phyloP scores from a whole-genome alignment of 1,139 yeast species.

The Kodamaea fungicola region DNA sequence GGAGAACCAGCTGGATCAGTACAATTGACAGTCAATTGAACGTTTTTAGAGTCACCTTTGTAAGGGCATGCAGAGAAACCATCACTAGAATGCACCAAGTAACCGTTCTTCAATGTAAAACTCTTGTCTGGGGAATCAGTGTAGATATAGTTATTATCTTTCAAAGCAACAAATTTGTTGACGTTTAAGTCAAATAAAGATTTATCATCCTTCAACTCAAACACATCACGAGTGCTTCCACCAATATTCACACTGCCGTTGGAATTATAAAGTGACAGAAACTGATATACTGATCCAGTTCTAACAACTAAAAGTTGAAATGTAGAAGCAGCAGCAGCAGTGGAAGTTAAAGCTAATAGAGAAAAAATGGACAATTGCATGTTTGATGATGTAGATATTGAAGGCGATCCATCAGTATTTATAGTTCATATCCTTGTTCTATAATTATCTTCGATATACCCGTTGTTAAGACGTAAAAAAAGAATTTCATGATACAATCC shows the following conservation, averaged over 20 bases:
- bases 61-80: conserved; percentile 20
- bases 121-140: conserved; percentile 14
- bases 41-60: conserved; percentile 9
- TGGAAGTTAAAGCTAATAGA: conserved; percentile 17
- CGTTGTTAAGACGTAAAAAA: no score
- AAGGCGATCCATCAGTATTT: neutral
- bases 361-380: conserved; percentile 16
- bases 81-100: conserved; percentile 12
- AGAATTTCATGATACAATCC: no score
- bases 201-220: conserved; percentile 17
- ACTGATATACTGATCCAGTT: conserved; percentile 25
- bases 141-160: conserved; percentile 13
- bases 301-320: conserved; percentile 20
- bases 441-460: no score
- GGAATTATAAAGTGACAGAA: conserved; percentile 9
- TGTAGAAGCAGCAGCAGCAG: conserved; percentile 22
- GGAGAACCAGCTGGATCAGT: conserved; percentile 10
- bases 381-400: neutral
- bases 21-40: conserved; percentile 10
- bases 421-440: neutral
- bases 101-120: conserved; percentile 15
- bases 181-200: conserved; percentile 19
- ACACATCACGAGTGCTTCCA: conserved; percentile 13
- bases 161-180: conserved; percentile 13
- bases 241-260: conserved; percentile 16